Conservation (phyloP, 139 green algal species). For the Ettlia oleoabundans region DNA sequence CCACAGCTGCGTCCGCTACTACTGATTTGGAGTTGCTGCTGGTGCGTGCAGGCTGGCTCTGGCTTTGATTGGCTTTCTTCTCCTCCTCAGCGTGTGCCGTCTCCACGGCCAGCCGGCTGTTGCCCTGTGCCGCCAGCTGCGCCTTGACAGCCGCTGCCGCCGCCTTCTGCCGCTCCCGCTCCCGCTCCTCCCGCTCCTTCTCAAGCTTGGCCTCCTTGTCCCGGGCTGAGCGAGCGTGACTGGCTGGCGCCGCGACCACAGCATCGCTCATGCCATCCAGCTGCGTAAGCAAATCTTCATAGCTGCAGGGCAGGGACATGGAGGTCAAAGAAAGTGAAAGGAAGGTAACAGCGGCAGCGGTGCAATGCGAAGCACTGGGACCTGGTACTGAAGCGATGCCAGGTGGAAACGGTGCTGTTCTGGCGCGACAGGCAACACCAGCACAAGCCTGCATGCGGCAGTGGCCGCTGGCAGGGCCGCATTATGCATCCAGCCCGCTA, state of each 20-base stretch:
- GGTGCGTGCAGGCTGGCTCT: not conserved
- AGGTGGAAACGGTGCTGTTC: too few relatives aligned
- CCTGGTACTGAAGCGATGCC: too few relatives aligned
- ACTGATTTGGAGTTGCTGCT: not conserved
- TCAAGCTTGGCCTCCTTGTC: constrained; percentile 62
- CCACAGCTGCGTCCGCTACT: not conserved
- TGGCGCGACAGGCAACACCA: too few relatives aligned
- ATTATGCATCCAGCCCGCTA: too few relatives aligned
- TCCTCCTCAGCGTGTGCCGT: constrained; percentile 10
- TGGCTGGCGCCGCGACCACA: constrained; percentile 57
- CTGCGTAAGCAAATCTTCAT: constrained; percentile 76
- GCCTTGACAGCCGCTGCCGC: constrained; percentile 77
- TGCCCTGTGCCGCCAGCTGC: constrained; percentile 80
- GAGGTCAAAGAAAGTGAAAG: not conserved
- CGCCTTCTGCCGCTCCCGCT: constrained; percentile 77
- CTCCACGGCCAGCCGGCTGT: constrained; percentile 40
- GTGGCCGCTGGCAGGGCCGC: not conserved
- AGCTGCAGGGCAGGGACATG: constrained; percentile 61
- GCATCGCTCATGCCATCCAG: constrained; percentile 69
- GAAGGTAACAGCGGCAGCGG: too few relatives aligned
- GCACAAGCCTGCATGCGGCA: not conserved
- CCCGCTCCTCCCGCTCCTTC: constrained; percentile 67
- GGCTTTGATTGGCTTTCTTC: constrained; percentile 24
- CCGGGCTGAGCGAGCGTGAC: constrained; percentile 3
- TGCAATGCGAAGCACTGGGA: too few relatives aligned